Conservation (phyloP, 2,329 filamentous ascomycete genomes). For the Penicillium sp. region DNA sequence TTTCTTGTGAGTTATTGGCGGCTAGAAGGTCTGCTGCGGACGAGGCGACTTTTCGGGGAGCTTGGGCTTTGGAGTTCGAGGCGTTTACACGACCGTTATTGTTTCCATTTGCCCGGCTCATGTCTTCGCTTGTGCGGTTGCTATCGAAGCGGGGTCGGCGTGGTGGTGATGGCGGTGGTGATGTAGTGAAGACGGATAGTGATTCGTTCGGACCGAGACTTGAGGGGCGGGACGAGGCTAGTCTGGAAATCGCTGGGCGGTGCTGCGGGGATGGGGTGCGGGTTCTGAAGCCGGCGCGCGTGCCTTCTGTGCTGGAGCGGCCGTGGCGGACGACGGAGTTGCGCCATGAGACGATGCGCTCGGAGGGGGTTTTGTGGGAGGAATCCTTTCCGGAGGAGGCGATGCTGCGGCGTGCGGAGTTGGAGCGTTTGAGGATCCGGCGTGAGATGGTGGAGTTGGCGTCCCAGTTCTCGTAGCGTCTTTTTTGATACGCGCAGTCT, state of each 20-base stretch:
- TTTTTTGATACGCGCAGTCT: conserved; percentile 82
- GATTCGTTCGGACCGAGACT: conserved; percentile 29
- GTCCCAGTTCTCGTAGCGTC: conserved; percentile 75
- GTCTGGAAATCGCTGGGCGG: conserved; percentile 13
- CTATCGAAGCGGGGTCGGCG: conserved; percentile 28
- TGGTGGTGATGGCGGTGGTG: conserved; percentile 30
- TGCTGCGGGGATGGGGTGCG: conserved; percentile 54
- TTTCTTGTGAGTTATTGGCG: conserved; percentile 31
- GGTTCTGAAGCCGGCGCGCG: conserved; percentile 33
- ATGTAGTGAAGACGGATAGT: conserved; percentile 27
- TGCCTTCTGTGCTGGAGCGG: conserved; percentile 49
- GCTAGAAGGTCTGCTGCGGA: conserved; percentile 26
- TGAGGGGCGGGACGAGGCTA: conserved; percentile 25
- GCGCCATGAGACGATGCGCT: conserved; percentile 86
- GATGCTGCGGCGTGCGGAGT: conserved; percentile 56
- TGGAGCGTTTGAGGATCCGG: conserved; percentile 57
- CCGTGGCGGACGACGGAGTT: conserved; percentile 63
- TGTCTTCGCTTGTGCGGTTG: conserved; percentile 18
- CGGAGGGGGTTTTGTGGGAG: conserved; percentile 55
- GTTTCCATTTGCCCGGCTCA: conserved; percentile 11
- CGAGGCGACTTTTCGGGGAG: conserved; percentile 5
- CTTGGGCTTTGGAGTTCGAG: background rate
- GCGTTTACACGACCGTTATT: background rate
- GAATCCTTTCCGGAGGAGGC: conserved; percentile 47
- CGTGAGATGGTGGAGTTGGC: conserved; percentile 73